phyloP scores from a whole-genome alignment of 2,329 filamentous ascomycete species.

The Ascomycota sp. region DNA sequence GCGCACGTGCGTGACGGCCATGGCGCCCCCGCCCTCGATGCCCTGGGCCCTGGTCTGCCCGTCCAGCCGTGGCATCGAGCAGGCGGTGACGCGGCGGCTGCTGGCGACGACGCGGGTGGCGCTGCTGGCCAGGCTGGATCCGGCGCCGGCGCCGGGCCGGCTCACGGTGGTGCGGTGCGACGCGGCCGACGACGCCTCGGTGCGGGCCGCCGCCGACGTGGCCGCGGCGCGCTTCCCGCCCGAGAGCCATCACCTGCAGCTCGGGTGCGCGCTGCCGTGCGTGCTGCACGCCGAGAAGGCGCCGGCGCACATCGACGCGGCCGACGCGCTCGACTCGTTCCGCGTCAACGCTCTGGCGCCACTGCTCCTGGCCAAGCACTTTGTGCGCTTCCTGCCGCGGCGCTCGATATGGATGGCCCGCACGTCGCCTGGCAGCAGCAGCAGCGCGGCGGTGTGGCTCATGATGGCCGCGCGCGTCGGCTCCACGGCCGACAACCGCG shows the following conservation, averaged over 20 bases:
- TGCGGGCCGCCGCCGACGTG: constrained; percentile 31
- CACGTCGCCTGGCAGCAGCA: too few species aligned
- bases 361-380: constrained; percentile 58
- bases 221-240: constrained; percentile 32
- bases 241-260: constrained; percentile 36
- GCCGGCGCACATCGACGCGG: constrained; percentile 41
- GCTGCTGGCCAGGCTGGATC: constrained; percentile 12
- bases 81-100: constrained; percentile 26
- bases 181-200: constrained; percentile 38
- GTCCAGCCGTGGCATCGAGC: constrained; percentile 26
- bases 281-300: constrained; percentile 55
- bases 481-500: constrained; percentile 47
- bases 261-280: constrained; percentile 51
- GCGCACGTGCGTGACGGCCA: too few species aligned
- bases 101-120: constrained; percentile 18
- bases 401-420: too few species aligned
- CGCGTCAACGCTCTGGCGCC: constrained; percentile 55
- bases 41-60: constrained; percentile 30
- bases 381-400: constrained; percentile 45
- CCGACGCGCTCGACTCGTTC: constrained; percentile 45
- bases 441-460: constrained; percentile 50
- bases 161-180: constrained; percentile 21
- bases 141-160: constrained; percentile 8
- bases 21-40: constrained; percentile 16
- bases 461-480: constrained; percentile 64